Evolutionary conservation across 306 rosid genomes (phyloP).

Genomic region (Oxytropis ochrocephala): DNA sequence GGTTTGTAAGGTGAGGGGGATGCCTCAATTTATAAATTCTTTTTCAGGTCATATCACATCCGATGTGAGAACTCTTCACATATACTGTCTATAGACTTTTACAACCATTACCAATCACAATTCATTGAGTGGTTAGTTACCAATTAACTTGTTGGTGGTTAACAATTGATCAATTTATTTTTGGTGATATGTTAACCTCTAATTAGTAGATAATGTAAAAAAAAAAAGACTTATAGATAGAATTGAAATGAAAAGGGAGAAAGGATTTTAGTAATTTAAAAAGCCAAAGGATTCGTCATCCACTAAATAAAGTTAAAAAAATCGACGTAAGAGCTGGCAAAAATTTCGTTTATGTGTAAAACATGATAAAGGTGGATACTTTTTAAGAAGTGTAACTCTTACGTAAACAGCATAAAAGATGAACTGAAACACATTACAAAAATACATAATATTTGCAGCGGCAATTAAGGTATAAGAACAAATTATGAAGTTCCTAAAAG

Average conservation of each 20-base stretch:
- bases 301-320: neutral
- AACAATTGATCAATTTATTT: too few relatives aligned
- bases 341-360: neutral
- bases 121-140: too few relatives aligned
- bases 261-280: neutral
- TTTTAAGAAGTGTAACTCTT: neutral
- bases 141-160: too few relatives aligned
- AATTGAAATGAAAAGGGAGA: neutral
- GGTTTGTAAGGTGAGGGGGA: too few relatives aligned
- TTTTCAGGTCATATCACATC: too few relatives aligned
- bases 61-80: too few relatives aligned
- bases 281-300: neutral
- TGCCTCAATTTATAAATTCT: too few relatives aligned
- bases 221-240: neutral
- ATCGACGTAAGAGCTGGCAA: neutral
- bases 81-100: too few relatives aligned
- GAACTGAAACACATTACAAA: too few relatives aligned
- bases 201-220: too few relatives aligned
- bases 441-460: neutral
- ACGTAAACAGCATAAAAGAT: neutral
- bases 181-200: too few relatives aligned
- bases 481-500: neutral
- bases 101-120: too few relatives aligned
- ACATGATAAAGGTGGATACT: neutral
- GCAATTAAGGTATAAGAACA: neutral